Evolutionary conservation across 805 yeast species (phyloP), one percentile per base, ranked within the genome.

Genomic region (Saccharomyces mikatae): DNA sequence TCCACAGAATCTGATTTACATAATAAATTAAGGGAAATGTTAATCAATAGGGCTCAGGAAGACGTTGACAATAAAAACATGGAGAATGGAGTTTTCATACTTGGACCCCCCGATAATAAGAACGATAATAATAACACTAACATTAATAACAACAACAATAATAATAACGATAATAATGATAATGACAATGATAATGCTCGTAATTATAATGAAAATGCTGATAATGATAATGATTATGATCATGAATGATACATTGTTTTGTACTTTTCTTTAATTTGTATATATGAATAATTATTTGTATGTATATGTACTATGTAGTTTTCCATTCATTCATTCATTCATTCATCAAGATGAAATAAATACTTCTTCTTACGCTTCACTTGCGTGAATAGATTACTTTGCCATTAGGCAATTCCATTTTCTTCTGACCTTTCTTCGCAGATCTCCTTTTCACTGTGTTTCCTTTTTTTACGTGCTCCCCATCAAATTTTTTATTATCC

Each of bases 331-430:
- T 36, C 41, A 31, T 31, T 31, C 44, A 36, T 36, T 17, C 44
- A 36, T 36, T 36, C 44, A 17, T 36, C 44, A 8, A 5, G 41
- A 36, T 36, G 13, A 36, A 8, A 21, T 22, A 26, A 47, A 47
- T 13, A 28, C 32, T 49, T 24, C 6, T 31, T 17, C n/a, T 46
- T 24, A 24, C 24, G 11, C 54, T 53, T 30, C 51, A 58, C 29
- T 58, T 60, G 13, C 81, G 81, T 8, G 76, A 75, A 52, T 71
- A 69, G 3, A 80, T 74, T 10, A 80, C 80, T 63, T 82, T 82
- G 0, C 88, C 88, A 62, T 83, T 83, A 9, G 86, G 85, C 56
- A 83, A 71, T 50, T 74, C 80, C 48, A 72, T 66, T 60, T 75
- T 79, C 58, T 75, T 79, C 54, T 76, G 76, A 9, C 80, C 81